phyloP scores from a whole-genome alignment of 1,139 yeast genomes.

The Nakaseomyces delphensis region DNA sequence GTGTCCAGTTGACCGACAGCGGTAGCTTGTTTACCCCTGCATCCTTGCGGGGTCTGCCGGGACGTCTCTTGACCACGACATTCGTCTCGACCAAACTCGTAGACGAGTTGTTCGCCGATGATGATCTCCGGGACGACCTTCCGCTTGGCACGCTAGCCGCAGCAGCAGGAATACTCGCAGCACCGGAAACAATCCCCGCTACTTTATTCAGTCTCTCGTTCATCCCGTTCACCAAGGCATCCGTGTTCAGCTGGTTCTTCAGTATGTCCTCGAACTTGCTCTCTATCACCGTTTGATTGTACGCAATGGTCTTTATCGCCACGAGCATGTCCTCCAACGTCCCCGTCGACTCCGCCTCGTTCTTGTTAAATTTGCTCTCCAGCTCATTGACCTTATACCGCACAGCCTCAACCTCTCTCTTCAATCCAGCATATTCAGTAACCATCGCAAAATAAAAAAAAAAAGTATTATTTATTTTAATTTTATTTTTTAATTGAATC shows the following conservation, averaged over 20 bases:
- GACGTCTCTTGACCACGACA: conserved; percentile 20
- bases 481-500: too few species aligned
- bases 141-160: too few species aligned
- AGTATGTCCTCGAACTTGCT: conserved; percentile 30
- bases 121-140: too few species aligned
- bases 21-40: conserved; percentile 7
- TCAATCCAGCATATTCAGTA: not conserved
- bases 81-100: not conserved
- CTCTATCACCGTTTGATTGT: conserved; percentile 30
- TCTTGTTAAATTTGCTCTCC: not conserved
- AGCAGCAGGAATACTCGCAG: not conserved
- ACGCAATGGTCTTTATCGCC: conserved; percentile 26
- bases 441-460: not conserved
- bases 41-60: conserved; percentile 31
- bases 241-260: conserved; percentile 32
- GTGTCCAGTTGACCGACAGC: conserved; percentile 5
- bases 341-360: conserved; percentile 14
- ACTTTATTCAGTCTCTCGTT: conserved; percentile 20
- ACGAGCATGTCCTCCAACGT: conserved; percentile 19
- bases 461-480: not conserved
- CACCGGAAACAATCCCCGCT: not conserved
- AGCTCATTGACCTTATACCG: conserved; percentile 1
- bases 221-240: conserved; percentile 27
- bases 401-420: not conserved
- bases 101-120: not conserved